Percentiles rank a stretch among this genome's conserved stretches.
phyloP scores from a whole-genome alignment of 148 eudicot genomes.

The Rheum nobile region DNA sequence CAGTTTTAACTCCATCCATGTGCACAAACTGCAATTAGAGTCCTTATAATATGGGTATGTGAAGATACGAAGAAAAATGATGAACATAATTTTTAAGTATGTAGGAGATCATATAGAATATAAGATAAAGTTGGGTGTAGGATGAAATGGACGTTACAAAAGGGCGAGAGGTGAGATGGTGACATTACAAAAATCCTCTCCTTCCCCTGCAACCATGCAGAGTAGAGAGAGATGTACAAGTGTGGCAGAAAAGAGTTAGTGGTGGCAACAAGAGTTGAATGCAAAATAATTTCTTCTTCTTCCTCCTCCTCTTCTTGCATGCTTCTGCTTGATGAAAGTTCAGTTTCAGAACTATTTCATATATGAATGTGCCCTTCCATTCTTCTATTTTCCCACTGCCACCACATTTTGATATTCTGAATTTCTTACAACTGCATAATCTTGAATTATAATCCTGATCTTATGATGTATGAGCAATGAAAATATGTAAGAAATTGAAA shows the following conservation, averaged over 20 bases:
- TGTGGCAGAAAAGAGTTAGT: not conserved
- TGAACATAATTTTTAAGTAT: not conserved
- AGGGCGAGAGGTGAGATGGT: not conserved
- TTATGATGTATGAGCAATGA: too few species aligned
- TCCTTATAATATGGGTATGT: too few species aligned
- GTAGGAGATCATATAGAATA: not conserved
- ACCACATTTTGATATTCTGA: not conserved
- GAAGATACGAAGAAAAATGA: not conserved
- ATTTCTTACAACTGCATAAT: not conserved
- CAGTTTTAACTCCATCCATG: too few species aligned
- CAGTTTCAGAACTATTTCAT: conserved; percentile 4
- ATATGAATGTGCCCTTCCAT: not conserved
- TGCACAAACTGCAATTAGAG: too few species aligned
- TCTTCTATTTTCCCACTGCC: not conserved
- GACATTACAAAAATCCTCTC: not conserved
- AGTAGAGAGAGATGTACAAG: not conserved
- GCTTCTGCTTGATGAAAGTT: not conserved
- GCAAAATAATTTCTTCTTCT: not conserved
- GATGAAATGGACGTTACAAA: not conserved
- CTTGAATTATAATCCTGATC: not conserved
- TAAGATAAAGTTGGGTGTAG: not conserved
- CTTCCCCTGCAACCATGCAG: conserved; percentile 3
- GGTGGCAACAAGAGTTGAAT: not conserved
- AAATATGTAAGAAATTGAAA: too few species aligned
- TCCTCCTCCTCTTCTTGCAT: not conserved